phyloP scores from a whole-genome alignment of 2,329 filamentous ascomycete species.

The Ophiostoma himal-ulmi region DNA sequence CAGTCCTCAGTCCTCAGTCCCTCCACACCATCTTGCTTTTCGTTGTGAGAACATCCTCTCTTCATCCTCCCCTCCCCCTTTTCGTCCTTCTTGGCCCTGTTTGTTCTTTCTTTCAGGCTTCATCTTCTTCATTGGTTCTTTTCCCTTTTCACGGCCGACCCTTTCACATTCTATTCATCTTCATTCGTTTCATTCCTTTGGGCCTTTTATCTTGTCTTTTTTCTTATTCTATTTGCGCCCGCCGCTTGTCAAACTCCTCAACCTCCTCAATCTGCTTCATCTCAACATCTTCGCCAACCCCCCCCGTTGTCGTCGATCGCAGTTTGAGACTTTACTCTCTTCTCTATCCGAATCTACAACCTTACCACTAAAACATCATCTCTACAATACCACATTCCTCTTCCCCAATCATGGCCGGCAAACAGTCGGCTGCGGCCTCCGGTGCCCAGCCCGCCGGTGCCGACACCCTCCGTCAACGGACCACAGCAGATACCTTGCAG shows the following conservation, averaged over 20 bases:
- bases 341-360: background rate
- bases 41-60: slow-evolving; percentile 18
- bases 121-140: slow-evolving; percentile 9
- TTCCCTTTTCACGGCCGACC: slow-evolving; percentile 9
- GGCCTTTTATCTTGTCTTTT: slow-evolving; percentile 1
- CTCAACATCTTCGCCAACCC: background rate
- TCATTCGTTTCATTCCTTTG: background rate
- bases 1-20: background rate
- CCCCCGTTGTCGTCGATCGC: background rate
- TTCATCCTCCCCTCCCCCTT: slow-evolving; percentile 11
- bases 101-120: slow-evolving; percentile 14
- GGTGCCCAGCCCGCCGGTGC: slow-evolving; percentile 54
- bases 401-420: slow-evolving; percentile 44
- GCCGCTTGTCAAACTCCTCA: background rate
- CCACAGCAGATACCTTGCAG: slow-evolving; percentile 9
- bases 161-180: slow-evolving; percentile 14
- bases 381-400: background rate
- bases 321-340: background rate
- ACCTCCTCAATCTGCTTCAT: background rate
- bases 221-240: background rate
- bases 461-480: slow-evolving; percentile 52
- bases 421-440: slow-evolving; percentile 51
- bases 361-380: background rate
- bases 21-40: slow-evolving; percentile 13
- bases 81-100: background rate